These are phyloP conservation scores for Fusarium setosum DNA, from an alignment of 2,329 filamentous ascomycete species.

Conservation along the genomic window DNA sequence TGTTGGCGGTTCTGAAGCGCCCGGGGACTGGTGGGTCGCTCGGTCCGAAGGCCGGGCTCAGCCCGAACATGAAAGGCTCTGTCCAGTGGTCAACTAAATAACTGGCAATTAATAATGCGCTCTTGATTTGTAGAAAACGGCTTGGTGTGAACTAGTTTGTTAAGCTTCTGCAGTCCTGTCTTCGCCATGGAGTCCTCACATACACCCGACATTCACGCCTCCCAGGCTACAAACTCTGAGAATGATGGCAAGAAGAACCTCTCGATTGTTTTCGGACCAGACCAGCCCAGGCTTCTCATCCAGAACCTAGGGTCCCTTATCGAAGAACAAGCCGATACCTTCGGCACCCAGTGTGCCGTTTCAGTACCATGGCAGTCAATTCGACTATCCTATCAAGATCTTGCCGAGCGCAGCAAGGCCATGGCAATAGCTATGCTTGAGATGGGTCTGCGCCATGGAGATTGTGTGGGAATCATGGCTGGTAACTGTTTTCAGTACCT, in stretches of 20 bases:
- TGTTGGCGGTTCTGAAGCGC: background rate
- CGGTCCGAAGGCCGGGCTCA: background rate
- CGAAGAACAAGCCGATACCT: slow-evolving; percentile 4
- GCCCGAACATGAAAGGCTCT: background rate
- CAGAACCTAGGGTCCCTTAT: slow-evolving; percentile 5
- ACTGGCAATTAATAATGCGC: background rate
- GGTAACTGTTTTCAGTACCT: slow-evolving; percentile 30
- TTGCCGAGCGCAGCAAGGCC: slow-evolving; percentile 14
- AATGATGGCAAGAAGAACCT: background rate
- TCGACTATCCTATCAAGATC: slow-evolving; percentile 9
- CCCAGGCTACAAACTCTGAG: background rate
- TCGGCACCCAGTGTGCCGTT: slow-evolving; percentile 9
- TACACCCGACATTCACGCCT: background rate
- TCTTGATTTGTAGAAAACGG: background rate
- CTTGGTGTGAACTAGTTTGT: background rate
- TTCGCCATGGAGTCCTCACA: background rate
- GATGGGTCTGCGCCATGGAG: slow-evolving; percentile 11
- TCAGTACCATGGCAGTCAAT: slow-evolving; percentile 21
- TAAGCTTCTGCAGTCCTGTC: background rate
- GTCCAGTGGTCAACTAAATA: background rate
- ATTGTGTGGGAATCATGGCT: slow-evolving; percentile 25
- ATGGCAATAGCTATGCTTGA: slow-evolving; percentile 25
- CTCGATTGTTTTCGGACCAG: background rate
- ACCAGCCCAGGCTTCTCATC: background rate
- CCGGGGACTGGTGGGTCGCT: background rate